These are phyloP conservation scores for Hygrophila difformis DNA, from an alignment of 257 asterid genomes.

Conservation along the genomic window DNA sequence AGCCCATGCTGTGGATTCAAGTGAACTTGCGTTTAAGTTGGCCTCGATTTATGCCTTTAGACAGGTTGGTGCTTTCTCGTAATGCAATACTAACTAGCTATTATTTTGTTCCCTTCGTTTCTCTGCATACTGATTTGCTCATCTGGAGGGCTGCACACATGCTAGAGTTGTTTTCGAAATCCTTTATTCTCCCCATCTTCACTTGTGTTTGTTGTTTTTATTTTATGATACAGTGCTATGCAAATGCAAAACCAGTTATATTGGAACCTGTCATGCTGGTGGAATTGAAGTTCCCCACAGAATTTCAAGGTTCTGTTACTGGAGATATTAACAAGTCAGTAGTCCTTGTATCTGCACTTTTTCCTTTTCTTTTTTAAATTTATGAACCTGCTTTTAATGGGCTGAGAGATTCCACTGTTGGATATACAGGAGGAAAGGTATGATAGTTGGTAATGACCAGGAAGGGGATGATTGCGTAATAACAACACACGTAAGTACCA, in stretches of 20 bases:
- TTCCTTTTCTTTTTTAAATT: conserved; percentile 8
- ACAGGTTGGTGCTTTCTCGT: conserved; percentile 59
- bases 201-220: conserved; percentile 2
- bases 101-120: background rate
- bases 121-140: conserved; percentile 5
- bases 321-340: conserved; percentile 94
- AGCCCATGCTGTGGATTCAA: conserved; percentile 95
- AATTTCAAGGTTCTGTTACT: conserved; percentile 91
- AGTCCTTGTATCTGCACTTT: background rate
- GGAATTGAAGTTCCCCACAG: conserved; percentile 78
- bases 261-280: conserved; percentile 97
- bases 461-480: conserved; percentile 85
- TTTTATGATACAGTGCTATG: conserved; percentile 45
- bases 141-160: background rate
- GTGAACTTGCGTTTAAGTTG: conserved; percentile 97
- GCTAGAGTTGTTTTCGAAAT: background rate
- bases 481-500: conserved; percentile 64
- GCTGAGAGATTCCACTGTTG: background rate
- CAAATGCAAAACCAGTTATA: conserved; percentile 75
- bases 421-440: conserved; percentile 79
- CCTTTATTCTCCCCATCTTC: conserved; percentile 3
- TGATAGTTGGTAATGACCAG: conserved; percentile 93
- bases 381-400: conserved; percentile 6
- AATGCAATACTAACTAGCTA: conserved; percentile 2
- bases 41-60: conserved; percentile 96